Evolutionary conservation across 2,329 filamentous ascomycete genomes (phyloP).

Genomic region (Ceratocystis huliohia): DNA sequence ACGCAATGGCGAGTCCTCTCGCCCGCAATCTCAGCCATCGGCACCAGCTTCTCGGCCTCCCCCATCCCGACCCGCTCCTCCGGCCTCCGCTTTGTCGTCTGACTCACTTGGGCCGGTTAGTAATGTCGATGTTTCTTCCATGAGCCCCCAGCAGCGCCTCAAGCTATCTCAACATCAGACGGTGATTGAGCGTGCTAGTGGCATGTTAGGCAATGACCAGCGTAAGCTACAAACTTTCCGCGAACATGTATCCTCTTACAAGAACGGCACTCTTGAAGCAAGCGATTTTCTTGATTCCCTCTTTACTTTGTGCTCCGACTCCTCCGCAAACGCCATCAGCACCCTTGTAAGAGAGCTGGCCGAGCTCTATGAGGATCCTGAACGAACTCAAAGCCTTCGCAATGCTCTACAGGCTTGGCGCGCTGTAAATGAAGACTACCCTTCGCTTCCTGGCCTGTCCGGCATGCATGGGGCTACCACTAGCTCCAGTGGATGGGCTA

Average conservation of each 20-base stretch:
- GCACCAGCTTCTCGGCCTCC: slow-evolving; percentile 23
- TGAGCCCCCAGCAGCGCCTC: slow-evolving; percentile 68
- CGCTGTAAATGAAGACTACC: slow-evolving; percentile 91
- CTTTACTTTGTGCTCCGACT: slow-evolving; percentile 70
- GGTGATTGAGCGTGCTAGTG: slow-evolving; percentile 73
- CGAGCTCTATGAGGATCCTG: slow-evolving; percentile 76
- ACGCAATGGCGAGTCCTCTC: slow-evolving; percentile 47
- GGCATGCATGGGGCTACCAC: slow-evolving; percentile 52
- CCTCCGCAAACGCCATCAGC: slow-evolving; percentile 65
- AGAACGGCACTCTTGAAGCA: slow-evolving; percentile 54
- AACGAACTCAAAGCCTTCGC: slow-evolving; percentile 59
- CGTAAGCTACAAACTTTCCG: slow-evolving; percentile 69
- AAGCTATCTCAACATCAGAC: slow-evolving; percentile 67
- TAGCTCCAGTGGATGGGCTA: slow-evolving; percentile 46
- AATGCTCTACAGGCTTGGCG: slow-evolving; percentile 92
- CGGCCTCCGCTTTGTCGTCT: slow-evolving; percentile 22
- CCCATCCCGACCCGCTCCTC: slow-evolving; percentile 10
- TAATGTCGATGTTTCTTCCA: slow-evolving; percentile 22
- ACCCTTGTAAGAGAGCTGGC: slow-evolving; percentile 84
- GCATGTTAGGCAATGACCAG: slow-evolving; percentile 64
- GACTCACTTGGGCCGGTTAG: slow-evolving; percentile 14
- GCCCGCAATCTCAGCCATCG: slow-evolving; percentile 39
- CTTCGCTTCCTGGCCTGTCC: slow-evolving; percentile 64
- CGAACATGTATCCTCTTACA: slow-evolving; percentile 64
- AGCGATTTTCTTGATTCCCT: slow-evolving; percentile 73